Evolutionary conservation across 306 rosid genomes (phyloP), one percentile per base, ranked within the genome.

Genomic region (Albizia julibrissin): DNA sequence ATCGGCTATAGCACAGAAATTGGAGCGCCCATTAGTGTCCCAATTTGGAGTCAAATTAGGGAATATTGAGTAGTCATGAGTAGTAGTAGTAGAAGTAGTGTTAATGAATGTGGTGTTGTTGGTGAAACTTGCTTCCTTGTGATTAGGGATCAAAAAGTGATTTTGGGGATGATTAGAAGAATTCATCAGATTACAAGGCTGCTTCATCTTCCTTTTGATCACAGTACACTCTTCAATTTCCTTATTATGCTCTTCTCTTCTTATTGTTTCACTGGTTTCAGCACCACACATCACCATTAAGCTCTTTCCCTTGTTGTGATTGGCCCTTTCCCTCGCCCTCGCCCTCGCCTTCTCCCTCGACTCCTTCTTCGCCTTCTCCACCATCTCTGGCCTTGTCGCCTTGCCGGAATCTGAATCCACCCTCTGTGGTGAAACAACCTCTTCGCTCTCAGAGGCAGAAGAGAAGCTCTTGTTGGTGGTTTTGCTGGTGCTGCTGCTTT

Each of bases 321-420:
- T 90, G 7, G 97, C 86, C 79, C 98, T 93, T 81, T 91, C 97
- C 69, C 97, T 91, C 24, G 98, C 98, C 79, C 96, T 91, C 15
- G 92, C 98, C 34, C 97, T 90, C 24, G 98, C 97, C 79, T 87
- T 94, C 24, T 84, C 94, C 86, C 98, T 87, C 76, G 91, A 87
- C 75, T 88, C 92, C 75, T 88, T 92, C 65, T 85, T 87, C 69
- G 88, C 83, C 19, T 78, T 64, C 52, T 34, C 79, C 75, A 21
- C 78, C 84, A 22, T 81, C 83, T 71, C 85, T 83, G 68, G 16
- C 81, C 75, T 85, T 66, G 78, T 64, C 40, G 18, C 7, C 69
- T 29, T 31, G 40, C 69, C n/a, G 0, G 69, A 64, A 64, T 64
- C 69, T 5, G 69, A 29, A 24, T 59, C 66, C 66, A 24, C 33